phyloP scores from a whole-genome alignment of 2,329 filamentous ascomycete genomes.

The Penicillium sp. region DNA sequence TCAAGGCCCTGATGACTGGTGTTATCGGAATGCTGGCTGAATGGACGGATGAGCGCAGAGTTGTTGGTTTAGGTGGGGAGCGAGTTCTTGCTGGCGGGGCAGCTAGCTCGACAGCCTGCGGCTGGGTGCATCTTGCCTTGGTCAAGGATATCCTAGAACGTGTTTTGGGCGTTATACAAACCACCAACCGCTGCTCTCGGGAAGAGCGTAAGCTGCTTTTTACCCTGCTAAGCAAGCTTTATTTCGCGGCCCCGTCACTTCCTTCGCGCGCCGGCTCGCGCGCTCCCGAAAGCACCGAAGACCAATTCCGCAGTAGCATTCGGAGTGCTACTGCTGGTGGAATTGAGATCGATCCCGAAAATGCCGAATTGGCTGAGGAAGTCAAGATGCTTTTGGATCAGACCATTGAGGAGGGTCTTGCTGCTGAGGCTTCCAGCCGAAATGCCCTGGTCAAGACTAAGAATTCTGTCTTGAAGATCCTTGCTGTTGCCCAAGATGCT shows the following conservation, averaged over 20 bases:
- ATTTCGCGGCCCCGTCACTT: conserved; percentile 70
- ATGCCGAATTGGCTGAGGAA: conserved; percentile 57
- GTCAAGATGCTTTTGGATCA: conserved; percentile 64
- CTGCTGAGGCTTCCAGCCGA: conserved; percentile 46
- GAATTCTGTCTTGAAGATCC: conserved; percentile 47
- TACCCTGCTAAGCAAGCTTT: conserved; percentile 78
- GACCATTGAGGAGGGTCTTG: conserved; percentile 53
- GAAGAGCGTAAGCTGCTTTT: conserved; percentile 86
- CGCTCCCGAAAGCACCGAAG: conserved; percentile 65
- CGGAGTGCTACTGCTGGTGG: conserved; percentile 49
- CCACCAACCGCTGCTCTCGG: conserved; percentile 48
- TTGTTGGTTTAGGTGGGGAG: conserved; percentile 63
- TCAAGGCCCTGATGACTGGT: conserved; percentile 66
- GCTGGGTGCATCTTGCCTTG: conserved; percentile 79
- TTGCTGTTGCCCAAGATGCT: conserved; percentile 54
- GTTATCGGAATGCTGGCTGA: conserved; percentile 81
- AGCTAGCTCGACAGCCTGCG: conserved; percentile 62
- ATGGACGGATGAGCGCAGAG: conserved; percentile 91
- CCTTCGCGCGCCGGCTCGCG: conserved; percentile 43
- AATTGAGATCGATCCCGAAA: conserved; percentile 54
- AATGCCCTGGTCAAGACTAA: conserved; percentile 53
- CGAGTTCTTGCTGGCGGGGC: conserved; percentile 54
- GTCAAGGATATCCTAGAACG: conserved; percentile 78
- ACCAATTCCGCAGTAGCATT: conserved; percentile 58
- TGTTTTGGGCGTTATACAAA: conserved; percentile 57